A percentile compares a stretch with the other conserved stretches of the same genome.
These are phyloP conservation scores for Carex littledalei DNA, from an alignment of 176 grass and related monocot genomes.

Conservation along the genomic window DNA sequence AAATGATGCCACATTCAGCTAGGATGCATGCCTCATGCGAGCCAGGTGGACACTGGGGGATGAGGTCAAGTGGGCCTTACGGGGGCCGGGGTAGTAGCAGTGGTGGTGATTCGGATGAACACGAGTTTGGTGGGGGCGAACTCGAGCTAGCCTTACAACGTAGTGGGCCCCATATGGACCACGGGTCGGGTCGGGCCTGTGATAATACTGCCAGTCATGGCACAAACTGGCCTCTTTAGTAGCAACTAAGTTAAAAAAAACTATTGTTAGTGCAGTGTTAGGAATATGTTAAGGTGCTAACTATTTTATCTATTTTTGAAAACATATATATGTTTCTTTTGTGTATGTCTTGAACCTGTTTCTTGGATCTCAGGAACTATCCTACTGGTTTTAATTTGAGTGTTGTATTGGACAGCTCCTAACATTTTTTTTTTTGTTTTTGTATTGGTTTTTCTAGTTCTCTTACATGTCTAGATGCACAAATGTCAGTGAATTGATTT, in stretches of 20 bases:
- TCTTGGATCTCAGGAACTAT: not conserved
- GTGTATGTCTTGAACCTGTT: not conserved
- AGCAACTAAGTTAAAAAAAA: not conserved
- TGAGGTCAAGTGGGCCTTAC: constrained; percentile 15
- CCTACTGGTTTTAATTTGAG: not conserved
- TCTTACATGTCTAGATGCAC: not conserved
- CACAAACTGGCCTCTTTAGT: constrained; percentile 33
- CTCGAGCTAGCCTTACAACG: constrained; percentile 38
- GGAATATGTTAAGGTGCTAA: not conserved
- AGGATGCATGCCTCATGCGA: not conserved
- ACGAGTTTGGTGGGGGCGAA: constrained; percentile 8
- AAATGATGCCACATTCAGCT: not conserved
- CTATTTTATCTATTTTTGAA: not conserved
- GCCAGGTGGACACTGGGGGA: constrained; percentile 15
- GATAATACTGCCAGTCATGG: constrained; percentile 17
- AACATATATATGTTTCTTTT: not conserved
- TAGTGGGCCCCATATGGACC: constrained; percentile 20
- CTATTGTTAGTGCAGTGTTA: not conserved
- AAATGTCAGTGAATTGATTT: not conserved
- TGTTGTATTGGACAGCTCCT: not conserved
- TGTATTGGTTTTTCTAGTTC: not conserved
- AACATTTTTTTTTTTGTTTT: not conserved
- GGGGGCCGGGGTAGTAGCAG: constrained; percentile 1
- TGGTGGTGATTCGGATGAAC: constrained; percentile 6
- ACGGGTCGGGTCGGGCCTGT: not conserved